Evolutionary conservation across 2,329 filamentous ascomycete species (phyloP), one percentile per base, ranked within the genome.

Genomic region (Hyphodiscus sp.): DNA sequence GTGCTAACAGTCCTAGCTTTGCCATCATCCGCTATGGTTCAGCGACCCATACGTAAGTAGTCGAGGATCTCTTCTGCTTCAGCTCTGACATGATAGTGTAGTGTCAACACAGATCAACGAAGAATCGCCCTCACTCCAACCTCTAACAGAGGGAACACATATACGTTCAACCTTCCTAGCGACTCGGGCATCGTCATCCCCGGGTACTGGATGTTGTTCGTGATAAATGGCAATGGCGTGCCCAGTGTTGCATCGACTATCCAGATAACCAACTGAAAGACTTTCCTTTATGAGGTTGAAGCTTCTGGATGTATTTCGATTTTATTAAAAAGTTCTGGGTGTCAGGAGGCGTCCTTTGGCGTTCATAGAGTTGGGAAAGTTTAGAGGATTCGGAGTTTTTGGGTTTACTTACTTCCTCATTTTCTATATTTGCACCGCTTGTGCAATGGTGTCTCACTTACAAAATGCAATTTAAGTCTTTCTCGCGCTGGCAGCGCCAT

Each of bases 31-130:
- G 80, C 6, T 71, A 74, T 45, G 74, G 77, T 1, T 73, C 70
- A 2, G 68, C 69, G 3, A 83, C 16, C 7, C 16, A 20, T 15
- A n/a, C 4, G 16, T 20, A 43, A 9, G 19, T 43, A n/a, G 7
- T 43, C 41, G 3, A 26, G 23, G 4, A 4, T 26, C 8, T 26
- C 8, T 26, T 26, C 23, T 26, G 4, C 23, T 26, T 26, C 23
- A 26, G 15, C 6, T 20, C 41, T n/a, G 19, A 43, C 41, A 43
- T 43, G 7, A 9, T 43, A 13, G 0, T 79, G 82, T 62, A 74
- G 77, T 1, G 72, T 82, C 47, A 79, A 83, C 59, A 82, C 75
- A 0, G 80, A 83, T 63, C 79, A 82, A 68, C 67, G 80, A 20
- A 73, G 79, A 9, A 70, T 83, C 47, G 69, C 75, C 15, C 64